Evolutionary conservation across 1,139 yeast species (phyloP).

Genomic region (Pichia cactophila): DNA sequence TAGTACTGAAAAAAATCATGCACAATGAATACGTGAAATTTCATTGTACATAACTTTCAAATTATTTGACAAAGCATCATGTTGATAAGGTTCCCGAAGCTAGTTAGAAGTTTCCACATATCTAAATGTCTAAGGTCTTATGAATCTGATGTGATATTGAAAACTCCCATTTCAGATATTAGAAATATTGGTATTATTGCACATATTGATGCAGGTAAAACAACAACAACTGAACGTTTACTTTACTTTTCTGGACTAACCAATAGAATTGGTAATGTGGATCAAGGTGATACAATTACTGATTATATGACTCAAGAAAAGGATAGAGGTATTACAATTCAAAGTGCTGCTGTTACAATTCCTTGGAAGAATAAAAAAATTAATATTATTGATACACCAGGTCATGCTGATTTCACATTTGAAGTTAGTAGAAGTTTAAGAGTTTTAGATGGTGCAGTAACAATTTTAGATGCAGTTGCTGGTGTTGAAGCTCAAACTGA

Average conservation of each 20-base stretch:
- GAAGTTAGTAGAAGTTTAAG: conserved; percentile 87
- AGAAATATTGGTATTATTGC: conserved; percentile 79
- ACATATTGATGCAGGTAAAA: conserved; percentile 86
- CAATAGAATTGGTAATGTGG: conserved; percentile 81
- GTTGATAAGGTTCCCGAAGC: neutral
- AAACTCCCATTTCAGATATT: conserved; percentile 29
- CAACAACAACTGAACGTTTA: conserved; percentile 89
- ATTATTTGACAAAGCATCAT: too few relatives aligned
- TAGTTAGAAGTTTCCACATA: neutral
- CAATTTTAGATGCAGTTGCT: conserved; percentile 90
- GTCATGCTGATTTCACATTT: conserved; percentile 95
- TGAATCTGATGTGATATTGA: conserved; percentile 15
- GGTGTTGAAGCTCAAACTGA: conserved; percentile 99
- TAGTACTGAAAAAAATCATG: too few relatives aligned
- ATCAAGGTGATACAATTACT: conserved; percentile 93
- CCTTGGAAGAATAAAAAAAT: conserved; percentile 76
- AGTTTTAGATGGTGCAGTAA: conserved; percentile 89
- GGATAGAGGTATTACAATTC: conserved; percentile 91
- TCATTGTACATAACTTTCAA: too few relatives aligned
- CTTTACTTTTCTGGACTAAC: conserved; percentile 81
- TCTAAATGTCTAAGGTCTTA: conserved; percentile 4
- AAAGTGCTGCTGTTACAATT: conserved; percentile 90
- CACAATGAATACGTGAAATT: too few relatives aligned
- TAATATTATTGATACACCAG: conserved; percentile 93
- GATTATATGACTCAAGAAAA: conserved; percentile 89